Evolutionary conservation across 2,329 filamentous ascomycete genomes (phyloP).

Genomic region (Xylariaceae sp.): DNA sequence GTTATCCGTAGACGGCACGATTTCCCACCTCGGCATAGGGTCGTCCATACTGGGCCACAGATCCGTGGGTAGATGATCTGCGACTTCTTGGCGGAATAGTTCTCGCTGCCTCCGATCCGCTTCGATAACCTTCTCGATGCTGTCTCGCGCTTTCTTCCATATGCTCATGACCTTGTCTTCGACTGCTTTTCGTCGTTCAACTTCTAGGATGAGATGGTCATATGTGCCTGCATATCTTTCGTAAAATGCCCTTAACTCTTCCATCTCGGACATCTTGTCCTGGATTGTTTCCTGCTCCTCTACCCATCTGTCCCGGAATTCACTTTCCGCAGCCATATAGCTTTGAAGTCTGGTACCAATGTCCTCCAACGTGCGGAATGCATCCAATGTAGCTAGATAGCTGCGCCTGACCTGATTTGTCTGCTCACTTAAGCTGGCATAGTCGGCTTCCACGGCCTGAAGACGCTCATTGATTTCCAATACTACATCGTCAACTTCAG

Average conservation of each 20-base stretch:
- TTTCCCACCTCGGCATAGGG: constrained; percentile 49
- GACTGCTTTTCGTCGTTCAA: constrained; percentile 65
- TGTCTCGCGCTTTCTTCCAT: constrained; percentile 70
- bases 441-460: constrained; percentile 69
- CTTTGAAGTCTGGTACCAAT: constrained; percentile 60
- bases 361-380: constrained; percentile 62
- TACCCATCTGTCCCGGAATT: constrained; percentile 65
- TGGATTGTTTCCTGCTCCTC: constrained; percentile 67
- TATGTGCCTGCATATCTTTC: constrained; percentile 82
- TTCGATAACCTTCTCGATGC: constrained; percentile 68
- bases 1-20: constrained; percentile 38
- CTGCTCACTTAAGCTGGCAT: constrained; percentile 58
- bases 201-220: constrained; percentile 76
- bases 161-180: constrained; percentile 70
- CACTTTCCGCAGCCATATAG: constrained; percentile 59
- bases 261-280: constrained; percentile 67
- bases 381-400: constrained; percentile 54
- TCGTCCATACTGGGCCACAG: constrained; percentile 74
- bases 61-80: constrained; percentile 80
- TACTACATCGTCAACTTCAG: constrained; percentile 61
- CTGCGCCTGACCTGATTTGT: constrained; percentile 51
- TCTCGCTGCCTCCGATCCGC: constrained; percentile 70
- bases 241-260: constrained; percentile 74
- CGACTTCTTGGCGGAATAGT: constrained; percentile 73
- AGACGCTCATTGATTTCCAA: constrained; percentile 69